Percentiles rank a stretch among this genome's conserved stretches.
Conservation (phyloP, 768 basidiomycete genomes). For the Kwoniella sp. region DNA sequence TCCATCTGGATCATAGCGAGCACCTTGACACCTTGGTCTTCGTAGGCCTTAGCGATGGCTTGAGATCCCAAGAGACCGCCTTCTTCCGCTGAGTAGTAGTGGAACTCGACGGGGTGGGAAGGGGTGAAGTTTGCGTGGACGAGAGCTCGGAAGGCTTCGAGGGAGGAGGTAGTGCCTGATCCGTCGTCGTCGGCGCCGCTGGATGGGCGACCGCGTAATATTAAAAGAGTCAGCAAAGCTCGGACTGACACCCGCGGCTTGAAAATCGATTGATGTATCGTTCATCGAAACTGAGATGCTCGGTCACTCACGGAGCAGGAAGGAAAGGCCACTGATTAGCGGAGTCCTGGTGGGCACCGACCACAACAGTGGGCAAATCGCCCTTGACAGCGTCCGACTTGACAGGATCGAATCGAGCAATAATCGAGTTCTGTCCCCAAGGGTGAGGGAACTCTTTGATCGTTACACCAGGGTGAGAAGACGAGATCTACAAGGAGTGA, state of each 20-base stretch:
- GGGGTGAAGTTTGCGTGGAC: slow-evolving; percentile 52
- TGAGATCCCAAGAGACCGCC: slow-evolving; percentile 70
- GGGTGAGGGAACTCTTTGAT: slow-evolving; percentile 60
- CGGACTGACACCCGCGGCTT: too few relatives aligned
- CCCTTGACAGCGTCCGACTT: slow-evolving; percentile 68
- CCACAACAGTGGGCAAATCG: slow-evolving; percentile 44
- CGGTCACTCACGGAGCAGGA: slow-evolving; percentile 52
- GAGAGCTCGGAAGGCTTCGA: slow-evolving; percentile 55
- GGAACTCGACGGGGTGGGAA: slow-evolving; percentile 56
- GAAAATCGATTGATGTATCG: not conserved
- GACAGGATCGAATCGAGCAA: slow-evolving; percentile 51
- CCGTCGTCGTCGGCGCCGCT: slow-evolving; percentile 59
- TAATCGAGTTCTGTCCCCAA: slow-evolving; percentile 73
- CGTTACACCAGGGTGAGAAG: slow-evolving; percentile 59
- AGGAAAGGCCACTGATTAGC: slow-evolving; percentile 59
- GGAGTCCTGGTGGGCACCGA: slow-evolving; percentile 58
- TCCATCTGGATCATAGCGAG: slow-evolving; percentile 80
- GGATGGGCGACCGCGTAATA: slow-evolving; percentile 20
- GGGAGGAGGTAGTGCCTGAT: slow-evolving; percentile 53
- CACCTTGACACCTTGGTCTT: slow-evolving; percentile 66
- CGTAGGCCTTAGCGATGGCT: slow-evolving; percentile 79
- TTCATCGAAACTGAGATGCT: not conserved
- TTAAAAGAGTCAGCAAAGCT: not conserved
- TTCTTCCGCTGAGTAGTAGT: slow-evolving; percentile 58
- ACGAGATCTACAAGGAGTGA: slow-evolving; percentile 29